These are phyloP conservation scores for Ochromonas danica DNA, from an alignment of 108 stramenopile genomes.

Conservation along the genomic window DNA sequence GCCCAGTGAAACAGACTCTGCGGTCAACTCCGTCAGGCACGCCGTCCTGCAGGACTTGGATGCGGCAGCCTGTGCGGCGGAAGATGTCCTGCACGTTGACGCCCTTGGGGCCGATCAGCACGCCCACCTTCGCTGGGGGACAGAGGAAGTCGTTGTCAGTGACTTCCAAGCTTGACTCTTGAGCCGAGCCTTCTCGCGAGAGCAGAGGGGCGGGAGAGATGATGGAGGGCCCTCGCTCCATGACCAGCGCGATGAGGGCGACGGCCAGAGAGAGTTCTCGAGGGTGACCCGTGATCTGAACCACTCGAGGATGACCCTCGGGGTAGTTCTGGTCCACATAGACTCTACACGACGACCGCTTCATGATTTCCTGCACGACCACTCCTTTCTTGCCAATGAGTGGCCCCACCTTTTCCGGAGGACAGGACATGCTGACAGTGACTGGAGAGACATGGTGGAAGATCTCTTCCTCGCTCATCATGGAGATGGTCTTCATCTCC, in stretches of 20 bases:
- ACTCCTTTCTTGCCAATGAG: conserved; percentile 35
- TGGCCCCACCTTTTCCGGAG: conserved; percentile 3
- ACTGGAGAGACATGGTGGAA: background rate
- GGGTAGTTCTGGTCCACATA: conserved; percentile 34
- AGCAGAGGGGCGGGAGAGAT: conserved; percentile 3
- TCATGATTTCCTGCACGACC: conserved; percentile 33
- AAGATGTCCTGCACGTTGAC: conserved; percentile 12
- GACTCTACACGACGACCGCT: background rate
- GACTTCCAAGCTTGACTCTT: too few relatives aligned
- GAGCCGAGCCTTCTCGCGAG: too few relatives aligned
- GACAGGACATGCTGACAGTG: conserved; percentile 22
- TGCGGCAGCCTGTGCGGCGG: conserved; percentile 1
- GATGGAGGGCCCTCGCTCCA: background rate
- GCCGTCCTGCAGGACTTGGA: conserved; percentile 27
- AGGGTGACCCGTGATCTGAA: conserved; percentile 19
- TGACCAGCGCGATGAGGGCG: background rate
- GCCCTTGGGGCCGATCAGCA: conserved; percentile 26
- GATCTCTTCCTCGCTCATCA: background rate
- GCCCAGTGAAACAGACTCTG: background rate
- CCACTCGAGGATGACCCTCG: conserved; percentile 22
- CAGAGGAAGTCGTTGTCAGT: background rate
- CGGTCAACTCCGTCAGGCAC: background rate
- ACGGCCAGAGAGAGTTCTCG: background rate
- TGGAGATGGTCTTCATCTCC: too few relatives aligned
- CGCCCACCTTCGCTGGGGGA: conserved; percentile 11